Base-by-base conservation (phyloP, 768 basidiomycete genomes). In the Pleurotus cornucopiae region DNA sequence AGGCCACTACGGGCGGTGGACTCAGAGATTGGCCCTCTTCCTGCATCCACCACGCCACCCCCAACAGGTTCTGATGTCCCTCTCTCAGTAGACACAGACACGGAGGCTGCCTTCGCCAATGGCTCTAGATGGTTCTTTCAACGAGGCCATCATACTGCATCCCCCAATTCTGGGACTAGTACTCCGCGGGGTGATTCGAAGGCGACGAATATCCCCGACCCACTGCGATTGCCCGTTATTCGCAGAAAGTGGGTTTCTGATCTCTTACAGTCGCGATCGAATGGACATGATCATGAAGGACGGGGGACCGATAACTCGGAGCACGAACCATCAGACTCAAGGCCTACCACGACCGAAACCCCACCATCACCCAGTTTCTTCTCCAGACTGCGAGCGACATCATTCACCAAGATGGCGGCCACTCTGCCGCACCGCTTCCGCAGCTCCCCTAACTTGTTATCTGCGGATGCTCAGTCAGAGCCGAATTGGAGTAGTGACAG, bases 21-120 rank as follows among this genome's bases (percentile, higher is more conserved):
- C 5, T 2, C 51, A 34, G 49, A 21, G 16, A 18, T 30, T 14
- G 26, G 48, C 26, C 69, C 47, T 20, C 49, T 58, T 39, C 61
- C 61, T 25, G 54, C 48, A 21, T 58, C 69, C 5, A 46, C 57
- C 13, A 71, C 73, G 2, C 69, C 76, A 1, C 71, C 72, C 6
- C 67, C 71, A 13, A 72, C 73, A 26, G 73, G 66, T 46, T 75
- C 72, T 12, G 83, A 86, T 23, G 69, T 70, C 7, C 85, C 88
- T 7, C 67, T 91, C 37, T 82, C 91, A 6, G 76, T 88, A 54
- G 92, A 94, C 62, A 87, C 89, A 0, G 92, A 95, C 64, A 82
- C 82, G 0, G 92, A 94, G 69, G 76, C 74, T 4, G 87, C 86
- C 0, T 89, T 89, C 63, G 70, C 75, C 38, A 79, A 78, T 52